Conservation (phyloP, 208 protist genomes). For the Leishmania amazonensis region DNA sequence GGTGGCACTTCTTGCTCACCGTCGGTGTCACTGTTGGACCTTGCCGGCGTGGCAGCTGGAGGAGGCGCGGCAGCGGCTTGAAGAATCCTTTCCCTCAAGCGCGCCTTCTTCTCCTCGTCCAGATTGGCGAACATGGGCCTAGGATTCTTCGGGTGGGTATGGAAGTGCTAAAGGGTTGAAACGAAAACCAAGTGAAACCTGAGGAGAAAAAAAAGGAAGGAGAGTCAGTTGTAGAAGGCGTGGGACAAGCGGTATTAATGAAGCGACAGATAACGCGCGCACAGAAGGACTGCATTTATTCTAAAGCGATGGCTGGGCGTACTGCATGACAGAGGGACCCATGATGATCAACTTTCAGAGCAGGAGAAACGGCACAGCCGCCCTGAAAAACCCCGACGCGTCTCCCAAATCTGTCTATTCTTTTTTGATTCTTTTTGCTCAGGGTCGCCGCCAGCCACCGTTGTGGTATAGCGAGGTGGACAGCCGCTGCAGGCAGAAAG, state of each 20-base stretch:
- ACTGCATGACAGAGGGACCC: not conserved
- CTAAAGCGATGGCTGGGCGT: not conserved
- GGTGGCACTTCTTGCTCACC: conserved; percentile 22
- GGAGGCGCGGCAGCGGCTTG: conserved; percentile 20
- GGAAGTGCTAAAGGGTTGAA: not conserved
- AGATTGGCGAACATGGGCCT: conserved; percentile 30
- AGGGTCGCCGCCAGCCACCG: not conserved
- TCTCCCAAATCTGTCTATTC: not conserved
- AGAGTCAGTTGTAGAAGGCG: not conserved
- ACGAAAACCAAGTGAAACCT: not conserved
- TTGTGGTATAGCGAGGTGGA: not conserved
- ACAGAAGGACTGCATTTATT: not conserved
- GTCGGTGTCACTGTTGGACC: conserved; percentile 34
- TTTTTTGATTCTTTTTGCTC: not conserved
- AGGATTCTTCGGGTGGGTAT: not conserved
- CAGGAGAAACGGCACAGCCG: not conserved
- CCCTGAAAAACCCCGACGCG: not conserved
- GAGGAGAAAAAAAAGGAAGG: not conserved
- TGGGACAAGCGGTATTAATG: not conserved
- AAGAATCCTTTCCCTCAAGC: conserved; percentile 26
- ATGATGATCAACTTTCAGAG: not conserved
- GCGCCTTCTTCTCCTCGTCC: conserved; percentile 34
- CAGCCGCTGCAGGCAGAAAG: not conserved
- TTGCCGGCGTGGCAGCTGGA: not conserved
- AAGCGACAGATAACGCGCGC: not conserved